Percentiles rank a stretch among this genome's conserved stretches.
Conservation (phyloP, 768 basidiomycete species). For the Obba rivulosa region DNA sequence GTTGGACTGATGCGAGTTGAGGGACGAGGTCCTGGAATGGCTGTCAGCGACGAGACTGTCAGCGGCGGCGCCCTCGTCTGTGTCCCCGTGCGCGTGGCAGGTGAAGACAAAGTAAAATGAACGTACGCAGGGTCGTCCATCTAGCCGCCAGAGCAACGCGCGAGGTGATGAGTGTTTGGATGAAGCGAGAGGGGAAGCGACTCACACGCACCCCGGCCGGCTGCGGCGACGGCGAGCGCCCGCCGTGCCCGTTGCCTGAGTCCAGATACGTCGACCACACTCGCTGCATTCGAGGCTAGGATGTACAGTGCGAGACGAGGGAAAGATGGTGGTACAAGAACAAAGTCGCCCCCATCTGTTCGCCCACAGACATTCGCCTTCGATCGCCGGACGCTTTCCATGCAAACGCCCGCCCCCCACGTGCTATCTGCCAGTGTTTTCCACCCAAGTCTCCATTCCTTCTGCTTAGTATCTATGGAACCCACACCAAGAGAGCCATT, state of each 20-base stretch:
- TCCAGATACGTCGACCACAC: slow-evolving; percentile 52
- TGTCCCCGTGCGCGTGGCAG: slow-evolving; percentile 9
- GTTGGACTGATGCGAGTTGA: slow-evolving; percentile 35
- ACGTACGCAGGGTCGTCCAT: slow-evolving; percentile 20
- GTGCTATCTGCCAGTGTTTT: no score
- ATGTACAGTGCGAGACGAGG: not conserved
- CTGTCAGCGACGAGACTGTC: slow-evolving; percentile 10
- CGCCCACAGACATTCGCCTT: no score
- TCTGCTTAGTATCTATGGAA: no score
- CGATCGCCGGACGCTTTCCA: no score
- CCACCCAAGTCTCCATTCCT: no score
- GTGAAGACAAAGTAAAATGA: slow-evolving; percentile 2
- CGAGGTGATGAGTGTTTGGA: slow-evolving; percentile 5
- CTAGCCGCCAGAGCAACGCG: slow-evolving; percentile 11
- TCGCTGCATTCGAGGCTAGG: slow-evolving; percentile 34
- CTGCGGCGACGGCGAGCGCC: slow-evolving; percentile 1
- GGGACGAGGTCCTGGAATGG: slow-evolving; percentile 28
- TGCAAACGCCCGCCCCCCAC: no score
- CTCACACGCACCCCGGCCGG: slow-evolving; percentile 16
- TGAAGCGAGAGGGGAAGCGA: not conserved
- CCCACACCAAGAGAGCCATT: no score
- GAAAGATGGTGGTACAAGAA: not conserved
- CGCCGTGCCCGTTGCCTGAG: slow-evolving; percentile 10
- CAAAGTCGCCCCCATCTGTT: no score
- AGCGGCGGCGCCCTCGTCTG: slow-evolving; percentile 1